phyloP scores from a whole-genome alignment of 2,329 filamentous ascomycete species.

The Phaeomoniella chlamydospora region DNA sequence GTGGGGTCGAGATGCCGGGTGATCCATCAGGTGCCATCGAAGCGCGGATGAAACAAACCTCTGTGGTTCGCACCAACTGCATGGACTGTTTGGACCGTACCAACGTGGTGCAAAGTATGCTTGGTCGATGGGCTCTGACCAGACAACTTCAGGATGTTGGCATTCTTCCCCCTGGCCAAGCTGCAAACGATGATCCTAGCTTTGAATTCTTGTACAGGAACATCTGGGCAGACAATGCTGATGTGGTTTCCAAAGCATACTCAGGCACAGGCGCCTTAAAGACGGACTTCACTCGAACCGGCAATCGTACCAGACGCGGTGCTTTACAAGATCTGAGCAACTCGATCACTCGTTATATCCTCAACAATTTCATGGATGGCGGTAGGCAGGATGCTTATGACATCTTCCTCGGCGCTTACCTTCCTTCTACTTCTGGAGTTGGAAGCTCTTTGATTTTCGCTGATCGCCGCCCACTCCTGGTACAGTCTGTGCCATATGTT shows the following conservation, averaged over 20 bases:
- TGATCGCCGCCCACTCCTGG: slow-evolving; percentile 69
- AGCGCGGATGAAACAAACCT: slow-evolving; percentile 65
- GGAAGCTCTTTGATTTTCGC: slow-evolving; percentile 64
- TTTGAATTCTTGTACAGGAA: slow-evolving; percentile 94
- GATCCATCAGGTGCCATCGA: slow-evolving; percentile 59
- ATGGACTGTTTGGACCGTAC: slow-evolving; percentile 98
- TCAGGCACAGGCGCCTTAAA: slow-evolving; percentile 95
- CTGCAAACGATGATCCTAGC: slow-evolving; percentile 60
- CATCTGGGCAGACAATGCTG: slow-evolving; percentile 96
- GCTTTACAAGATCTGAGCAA: slow-evolving; percentile 78
- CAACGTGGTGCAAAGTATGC: slow-evolving; percentile 95
- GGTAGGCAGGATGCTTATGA: slow-evolving; percentile 93
- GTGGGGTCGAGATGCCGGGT: slow-evolving; percentile 72
- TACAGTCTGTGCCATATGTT: slow-evolving; percentile 89
- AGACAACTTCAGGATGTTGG: slow-evolving; percentile 79
- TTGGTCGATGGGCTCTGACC: slow-evolving; percentile 77
- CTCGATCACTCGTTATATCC: slow-evolving; percentile 74
- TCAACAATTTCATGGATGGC: slow-evolving; percentile 91
- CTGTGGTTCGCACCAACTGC: slow-evolving; percentile 92
- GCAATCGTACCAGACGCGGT: slow-evolving; percentile 71
- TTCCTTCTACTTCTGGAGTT: slow-evolving; percentile 56
- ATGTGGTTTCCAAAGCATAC: slow-evolving; percentile 84
- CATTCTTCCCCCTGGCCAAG: slow-evolving; percentile 60
- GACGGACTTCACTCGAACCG: slow-evolving; percentile 93
- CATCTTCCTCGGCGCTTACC: slow-evolving; percentile 77